These are phyloP conservation scores for Coelastrella sp. DNA, from an alignment of 139 green algal species.

Conservation along the genomic window DNA sequence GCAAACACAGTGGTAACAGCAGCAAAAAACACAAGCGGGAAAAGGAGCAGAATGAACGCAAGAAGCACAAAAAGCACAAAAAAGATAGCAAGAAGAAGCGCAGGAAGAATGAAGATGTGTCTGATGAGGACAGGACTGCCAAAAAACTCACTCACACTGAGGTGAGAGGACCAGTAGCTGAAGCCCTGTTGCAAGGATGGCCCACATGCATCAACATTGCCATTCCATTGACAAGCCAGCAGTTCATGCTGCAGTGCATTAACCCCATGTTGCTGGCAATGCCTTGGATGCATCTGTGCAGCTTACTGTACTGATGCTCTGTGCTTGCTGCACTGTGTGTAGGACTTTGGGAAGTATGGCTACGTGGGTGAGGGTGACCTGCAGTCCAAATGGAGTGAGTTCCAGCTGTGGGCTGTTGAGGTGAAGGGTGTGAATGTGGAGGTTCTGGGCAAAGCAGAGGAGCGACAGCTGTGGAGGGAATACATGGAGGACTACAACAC, in stretches of 20 bases:
- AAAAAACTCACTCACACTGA: slow-evolving; percentile 27
- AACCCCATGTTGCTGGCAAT: neutral
- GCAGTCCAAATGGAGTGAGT: slow-evolving; percentile 81
- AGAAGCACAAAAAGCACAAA: slow-evolving; percentile 47
- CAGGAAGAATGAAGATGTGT: slow-evolving; percentile 37
- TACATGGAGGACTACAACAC: slow-evolving; percentile 87
- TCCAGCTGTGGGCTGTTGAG: slow-evolving; percentile 85
- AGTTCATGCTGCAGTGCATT: no score
- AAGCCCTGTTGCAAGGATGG: no score
- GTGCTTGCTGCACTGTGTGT: neutral
- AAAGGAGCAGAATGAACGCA: slow-evolving; percentile 46
- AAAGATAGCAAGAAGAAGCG: slow-evolving; percentile 53
- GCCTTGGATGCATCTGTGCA: neutral
- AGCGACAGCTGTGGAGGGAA: slow-evolving; percentile 85
- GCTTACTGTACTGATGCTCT: neutral
- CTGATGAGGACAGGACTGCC: slow-evolving; percentile 33
- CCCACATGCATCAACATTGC: neutral
- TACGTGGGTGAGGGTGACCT: slow-evolving; percentile 76
- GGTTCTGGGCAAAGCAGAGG: slow-evolving; percentile 73
- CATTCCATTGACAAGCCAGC: neutral
- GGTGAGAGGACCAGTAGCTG: neutral
- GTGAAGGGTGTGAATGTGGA: slow-evolving; percentile 85
- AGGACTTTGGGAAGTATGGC: slow-evolving; percentile 85
- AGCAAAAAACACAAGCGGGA: slow-evolving; percentile 45
- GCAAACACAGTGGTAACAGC: slow-evolving; percentile 29